Evolutionary conservation across 2,329 filamentous ascomycete species (phyloP).

Genomic region (Endoconidiophora polonica): DNA sequence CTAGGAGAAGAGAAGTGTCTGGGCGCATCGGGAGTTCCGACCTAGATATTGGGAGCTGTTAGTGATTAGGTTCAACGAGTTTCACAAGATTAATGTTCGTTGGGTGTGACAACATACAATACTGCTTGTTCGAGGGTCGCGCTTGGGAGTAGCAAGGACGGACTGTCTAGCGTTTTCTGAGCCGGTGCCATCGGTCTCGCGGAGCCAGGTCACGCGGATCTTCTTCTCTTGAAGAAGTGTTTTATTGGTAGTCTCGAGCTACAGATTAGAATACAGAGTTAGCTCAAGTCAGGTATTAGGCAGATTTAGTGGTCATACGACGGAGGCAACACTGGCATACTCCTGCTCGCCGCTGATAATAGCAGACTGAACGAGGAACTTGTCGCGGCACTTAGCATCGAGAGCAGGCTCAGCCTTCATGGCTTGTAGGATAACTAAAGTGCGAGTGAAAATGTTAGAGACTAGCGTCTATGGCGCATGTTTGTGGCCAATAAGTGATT

Average conservation of each 20-base stretch:
- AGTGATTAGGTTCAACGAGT: neutral
- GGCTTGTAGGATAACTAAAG: constrained; percentile 74
- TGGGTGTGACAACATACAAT: neutral
- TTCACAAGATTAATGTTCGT: neutral
- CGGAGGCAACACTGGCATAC: constrained; percentile 59
- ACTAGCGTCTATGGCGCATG: constrained; percentile 16
- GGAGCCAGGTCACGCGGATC: constrained; percentile 77
- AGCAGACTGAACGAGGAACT: constrained; percentile 92
- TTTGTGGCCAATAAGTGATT: neutral
- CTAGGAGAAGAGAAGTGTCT: constrained; percentile 30
- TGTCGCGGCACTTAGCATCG: constrained; percentile 87
- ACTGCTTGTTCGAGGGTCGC: constrained; percentile 12
- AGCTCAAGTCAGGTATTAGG: neutral
- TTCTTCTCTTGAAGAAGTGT: constrained; percentile 76
- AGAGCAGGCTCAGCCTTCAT: constrained; percentile 88
- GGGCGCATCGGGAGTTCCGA: constrained; percentile 27
- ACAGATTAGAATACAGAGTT: constrained; percentile 8
- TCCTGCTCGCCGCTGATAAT: constrained; percentile 71
- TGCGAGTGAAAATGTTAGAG: neutral
- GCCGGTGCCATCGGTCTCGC: constrained; percentile 34
- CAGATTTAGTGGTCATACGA: constrained; percentile 40
- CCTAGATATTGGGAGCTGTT: constrained; percentile 16
- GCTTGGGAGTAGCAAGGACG: constrained; percentile 13
- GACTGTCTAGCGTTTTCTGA: constrained; percentile 13
- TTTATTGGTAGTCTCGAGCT: constrained; percentile 74